Base-by-base conservation (phyloP, 192 early-diverging fungal species). In the Thamnidium elegans region DNA sequence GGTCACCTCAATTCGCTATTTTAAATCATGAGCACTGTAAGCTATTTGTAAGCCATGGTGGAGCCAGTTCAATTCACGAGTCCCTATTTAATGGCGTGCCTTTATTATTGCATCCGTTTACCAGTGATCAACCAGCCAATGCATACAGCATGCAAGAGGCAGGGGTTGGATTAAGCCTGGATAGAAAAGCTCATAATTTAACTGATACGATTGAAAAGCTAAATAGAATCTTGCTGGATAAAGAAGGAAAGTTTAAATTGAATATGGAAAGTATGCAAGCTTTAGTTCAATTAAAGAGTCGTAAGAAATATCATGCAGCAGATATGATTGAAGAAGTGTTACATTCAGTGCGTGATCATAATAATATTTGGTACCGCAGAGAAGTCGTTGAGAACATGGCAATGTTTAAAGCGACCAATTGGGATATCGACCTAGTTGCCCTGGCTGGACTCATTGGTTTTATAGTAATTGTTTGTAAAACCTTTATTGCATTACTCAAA, bases 1-100 rank as follows among this genome's bases (percentile, higher is more conserved):
- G 66, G 65, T 63, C 70, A 0, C 67, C 73, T 1, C 77, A 78
- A 47, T 71, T 69, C 20, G 52, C 74, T 6, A 63, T 73, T 21
- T 50, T 76, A 1, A 58, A 63, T 15, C 77, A 79, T 53, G n/a
- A 53, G 0, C 56, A 63, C 0, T 63, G 50, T 7, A 36, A 32
- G 20, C 3, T 73, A 1, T 79, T 76, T 46, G 14, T 78, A 13
- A 72, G 55, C 0, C 69, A 78, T 15, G 66, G 66, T 1, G 77
- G 74, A 0, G 45, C 58, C 3, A 50, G 45, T 8, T 72, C 70
- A n/a, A 23, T 66, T 0, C 55, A 71, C 42, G 77, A 78, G 60
- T 55, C 70, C 0, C n/a, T 78, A 3, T 76, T 48, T 48, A 50
- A 42, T 13, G 63, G 67, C 7, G 64, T 47, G 7, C 70, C 52